Evolutionary conservation across 2,329 filamentous ascomycete genomes (phyloP), one percentile per base, ranked within the genome.

Genomic region (Alternaria infectoria): DNA sequence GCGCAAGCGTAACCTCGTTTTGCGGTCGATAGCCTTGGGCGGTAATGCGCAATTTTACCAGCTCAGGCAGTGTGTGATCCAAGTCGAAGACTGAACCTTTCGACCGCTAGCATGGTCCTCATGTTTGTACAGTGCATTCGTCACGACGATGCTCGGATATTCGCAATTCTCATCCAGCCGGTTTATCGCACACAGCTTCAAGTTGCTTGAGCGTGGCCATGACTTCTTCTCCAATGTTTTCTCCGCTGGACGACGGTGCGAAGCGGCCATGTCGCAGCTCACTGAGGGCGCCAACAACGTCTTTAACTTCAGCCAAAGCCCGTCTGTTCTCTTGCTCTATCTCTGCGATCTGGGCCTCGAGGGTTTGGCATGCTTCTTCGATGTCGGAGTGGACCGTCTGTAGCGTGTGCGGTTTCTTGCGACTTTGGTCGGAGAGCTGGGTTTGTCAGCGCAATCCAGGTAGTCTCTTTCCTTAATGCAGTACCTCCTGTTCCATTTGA

Each of bases 211-310:
- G 81, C 6, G 90, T 90, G 50, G 90, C 86, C 17, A 93, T 81
- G 28, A 93, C 87, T 68, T 93, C 90, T 50, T 88, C 85, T 25
- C 84, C 84, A 30, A 94, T 80, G 21, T 84, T 79, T 66, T 91
- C 91, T 36, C 87, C 85, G 11, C 79, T 81, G 21, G 79, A 76
- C 23, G 82, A 77, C 23, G 81, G 81, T 43, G 81, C 79, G 61
- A 96, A 86, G 59, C 89, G 89, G 40, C 93, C 93, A 73, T 96
- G 95, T 49, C 92, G 89, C 59, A 97, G 84, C 79, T 96, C 92
- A 78, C 93, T 96, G 76, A 97, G 82, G 51, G 87, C 88, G 30
- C 90, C 90, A 15, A 96, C 86, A 0, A 86, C 90, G 59, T 88
- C 85, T 67, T 86, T 85, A 55, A 96, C 86, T 11, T 88, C 86